Conservation (phyloP, 257 asterid species). For the Nicotiana undulata region DNA sequence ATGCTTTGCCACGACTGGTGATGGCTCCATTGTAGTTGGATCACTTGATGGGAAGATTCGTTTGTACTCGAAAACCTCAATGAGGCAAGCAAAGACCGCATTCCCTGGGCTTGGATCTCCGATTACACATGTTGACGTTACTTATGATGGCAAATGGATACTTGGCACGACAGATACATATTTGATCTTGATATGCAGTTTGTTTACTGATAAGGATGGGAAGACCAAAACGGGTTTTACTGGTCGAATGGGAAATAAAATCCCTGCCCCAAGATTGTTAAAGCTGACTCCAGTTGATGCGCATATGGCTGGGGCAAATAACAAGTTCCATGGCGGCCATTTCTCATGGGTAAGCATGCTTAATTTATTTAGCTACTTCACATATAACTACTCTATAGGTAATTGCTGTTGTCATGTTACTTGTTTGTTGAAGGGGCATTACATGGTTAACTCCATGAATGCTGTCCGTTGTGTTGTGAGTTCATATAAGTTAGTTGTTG, state of each 20-base stretch:
- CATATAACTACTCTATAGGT: neutral
- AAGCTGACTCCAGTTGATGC: conserved; percentile 96
- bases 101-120: conserved; percentile 97
- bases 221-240: conserved; percentile 81
- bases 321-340: conserved; percentile 89
- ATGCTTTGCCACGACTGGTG: conserved; percentile 91
- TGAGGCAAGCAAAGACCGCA: conserved; percentile 96
- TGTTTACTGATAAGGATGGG: conserved; percentile 89
- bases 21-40: conserved; percentile 94
- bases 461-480: neutral
- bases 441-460: neutral
- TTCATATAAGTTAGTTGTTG: neutral
- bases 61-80: conserved; percentile 82
- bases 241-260: conserved; percentile 90
- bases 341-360: conserved; percentile 84
- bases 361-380: neutral
- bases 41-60: conserved; percentile 96
- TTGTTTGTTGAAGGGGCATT: neutral
- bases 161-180: conserved; percentile 91
- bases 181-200: conserved; percentile 81
- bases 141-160: conserved; percentile 98
- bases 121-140: conserved; percentile 85
- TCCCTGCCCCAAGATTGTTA: conserved; percentile 87
- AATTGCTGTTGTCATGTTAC: neutral
- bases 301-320: conserved; percentile 68